phyloP scores from a whole-genome alignment of 305 asterid species.

The Stenogyne calaminthoides region DNA sequence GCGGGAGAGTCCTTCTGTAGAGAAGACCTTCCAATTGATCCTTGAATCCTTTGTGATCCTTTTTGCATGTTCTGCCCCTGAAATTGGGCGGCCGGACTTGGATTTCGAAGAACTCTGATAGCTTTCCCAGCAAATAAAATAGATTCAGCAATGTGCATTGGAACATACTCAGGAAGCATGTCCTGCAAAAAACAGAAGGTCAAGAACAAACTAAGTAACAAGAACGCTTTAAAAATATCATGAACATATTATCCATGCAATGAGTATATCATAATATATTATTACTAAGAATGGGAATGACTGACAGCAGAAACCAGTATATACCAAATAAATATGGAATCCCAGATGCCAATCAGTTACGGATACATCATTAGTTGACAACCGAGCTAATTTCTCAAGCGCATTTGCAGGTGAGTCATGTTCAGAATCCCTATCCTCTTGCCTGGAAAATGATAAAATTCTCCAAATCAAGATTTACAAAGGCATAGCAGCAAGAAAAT shows the following conservation, averaged over 20 bases:
- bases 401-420: slow-evolving; percentile 54
- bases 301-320: slow-evolving; percentile 26
- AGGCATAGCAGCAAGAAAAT: slow-evolving; percentile 24
- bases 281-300: neutral
- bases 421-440: slow-evolving; percentile 75
- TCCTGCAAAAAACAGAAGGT: slow-evolving; percentile 57
- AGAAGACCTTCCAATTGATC: slow-evolving; percentile 43
- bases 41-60: slow-evolving; percentile 72
- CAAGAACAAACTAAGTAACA: slow-evolving; percentile 18
- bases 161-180: slow-evolving; percentile 94
- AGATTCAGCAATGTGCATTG: slow-evolving; percentile 84
- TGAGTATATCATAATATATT: neutral
- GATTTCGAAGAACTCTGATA: slow-evolving; percentile 91
- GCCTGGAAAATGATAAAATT: slow-evolving; percentile 51
- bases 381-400: slow-evolving; percentile 66
- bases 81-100: slow-evolving; percentile 65
- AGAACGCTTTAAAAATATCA: slow-evolving; percentile 9
- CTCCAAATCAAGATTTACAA: slow-evolving; percentile 26
- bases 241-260: neutral
- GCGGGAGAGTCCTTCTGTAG: slow-evolving; percentile 55
- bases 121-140: slow-evolving; percentile 98
- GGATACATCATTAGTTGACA: slow-evolving; percentile 67
- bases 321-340: slow-evolving; percentile 88
- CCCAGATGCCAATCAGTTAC: slow-evolving; percentile 95
- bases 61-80: slow-evolving; percentile 65